Base-by-base conservation (phyloP, 208 protist species). In the Trypanosoma rangeli region DNA sequence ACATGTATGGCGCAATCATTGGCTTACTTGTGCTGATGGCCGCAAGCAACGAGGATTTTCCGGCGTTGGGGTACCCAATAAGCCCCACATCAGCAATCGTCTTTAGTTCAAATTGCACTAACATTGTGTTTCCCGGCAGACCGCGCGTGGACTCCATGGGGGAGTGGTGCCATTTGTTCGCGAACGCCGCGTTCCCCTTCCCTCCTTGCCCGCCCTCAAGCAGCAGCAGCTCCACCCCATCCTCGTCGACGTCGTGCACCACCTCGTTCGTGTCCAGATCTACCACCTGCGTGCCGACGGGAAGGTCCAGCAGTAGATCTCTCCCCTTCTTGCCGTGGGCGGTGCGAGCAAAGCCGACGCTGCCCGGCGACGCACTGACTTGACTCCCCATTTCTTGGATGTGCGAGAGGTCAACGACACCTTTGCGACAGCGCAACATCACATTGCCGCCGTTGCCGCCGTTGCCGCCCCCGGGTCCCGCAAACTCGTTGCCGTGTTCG, bases 241-340 rank as follows among this genome's bases (percentile, higher is more conserved):
- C 80, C 70, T 92, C 84, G 58, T 90, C 85, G 49, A 97, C 68
- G 68, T 95, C 90, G 62, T 89, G 93, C 46, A 95, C 77, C 37
- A 93, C 86, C 61, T 94, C 82, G 68, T 97, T 96, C 20, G 92
- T 96, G 78, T 97, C 94, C 35, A 96, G 84, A 55, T 97, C 94
- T 9, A 94, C 68, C 10, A 97, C 82, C 57, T 93, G 79, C 15
- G 87, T 95, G 0, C 94, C 94, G 8, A 93, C 62, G 22, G 94
- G 94, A 20, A 97, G 65, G n/a, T 86, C 79, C 39, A 97, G 71
- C 83, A 86, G 79, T 57, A 96, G 66, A 72, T 95, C 88, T 31
- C 68, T 65, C 4, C 92, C 92, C 18, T 74, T 74, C 59, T 67
- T 78, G 4, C 92, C 92, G 79, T 94, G 89, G 15, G 87, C 79